phyloP scores from a whole-genome alignment of 306 rosid species.

The Ammopiptanthus mongolicus region DNA sequence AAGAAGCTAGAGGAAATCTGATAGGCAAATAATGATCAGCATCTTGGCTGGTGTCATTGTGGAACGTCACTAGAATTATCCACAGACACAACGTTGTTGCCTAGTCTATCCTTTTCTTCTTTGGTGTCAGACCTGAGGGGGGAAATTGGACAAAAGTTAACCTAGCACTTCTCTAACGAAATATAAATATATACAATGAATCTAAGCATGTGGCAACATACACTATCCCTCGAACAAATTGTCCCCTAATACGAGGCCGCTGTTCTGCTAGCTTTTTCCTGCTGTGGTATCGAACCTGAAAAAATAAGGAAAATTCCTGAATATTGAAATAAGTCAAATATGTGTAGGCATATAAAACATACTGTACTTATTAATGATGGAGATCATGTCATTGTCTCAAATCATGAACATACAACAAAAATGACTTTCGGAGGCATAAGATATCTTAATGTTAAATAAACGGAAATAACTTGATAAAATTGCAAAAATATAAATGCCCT shows the following conservation, averaged over 20 bases:
- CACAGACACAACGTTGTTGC: slow-evolving; percentile 28
- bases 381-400: neutral
- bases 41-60: slow-evolving; percentile 23
- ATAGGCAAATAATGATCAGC: slow-evolving; percentile 24
- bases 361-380: neutral
- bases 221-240: slow-evolving; percentile 48
- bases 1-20: slow-evolving; percentile 22
- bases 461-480: neutral
- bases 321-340: slow-evolving; percentile 2
- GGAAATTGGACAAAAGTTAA: neutral
- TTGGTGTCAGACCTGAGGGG: slow-evolving; percentile 34
- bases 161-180: neutral
- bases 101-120: slow-evolving; percentile 29
- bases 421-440: neutral
- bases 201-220: slow-evolving; percentile 22
- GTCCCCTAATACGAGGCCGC: slow-evolving; percentile 69
- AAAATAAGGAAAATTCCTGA: neutral
- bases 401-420: neutral
- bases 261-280: slow-evolving; percentile 66
- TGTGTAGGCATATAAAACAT: neutral
- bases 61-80: slow-evolving; percentile 30
- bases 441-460: slow-evolving; percentile 1
- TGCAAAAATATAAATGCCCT: neutral
- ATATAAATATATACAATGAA: neutral
- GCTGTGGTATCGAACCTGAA: slow-evolving; percentile 70